Base-by-base conservation (phyloP, 2,329 filamentous ascomycete genomes). In the Phoma sp. region DNA sequence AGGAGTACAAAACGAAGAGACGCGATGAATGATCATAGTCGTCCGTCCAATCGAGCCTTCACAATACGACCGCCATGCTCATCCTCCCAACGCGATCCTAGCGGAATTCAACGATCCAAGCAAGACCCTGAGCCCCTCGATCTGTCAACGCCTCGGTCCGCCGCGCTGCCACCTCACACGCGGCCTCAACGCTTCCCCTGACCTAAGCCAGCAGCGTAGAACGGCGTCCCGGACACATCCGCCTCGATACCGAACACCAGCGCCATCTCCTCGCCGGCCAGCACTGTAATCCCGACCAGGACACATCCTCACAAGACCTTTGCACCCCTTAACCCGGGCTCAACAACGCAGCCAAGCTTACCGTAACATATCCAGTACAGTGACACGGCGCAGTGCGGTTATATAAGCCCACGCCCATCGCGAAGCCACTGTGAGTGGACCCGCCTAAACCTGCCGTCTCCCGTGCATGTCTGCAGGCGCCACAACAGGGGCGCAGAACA, bases 121-220 rank as follows among this genome's bases (percentile, higher is more conserved):
- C 33, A 45, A 36, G 40, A 55, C 36, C 51, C 45, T 45, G 36
- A 37, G 5, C 6, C 19, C 25, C 8, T 47, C 35, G 17, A 39
- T 19, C 40, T 51, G 46, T 51, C 52, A 51, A 4, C 52, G 46
- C 52, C 37, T 33, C 52, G 41, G 46, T 51, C 51, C 51, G 43
- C 31, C 29, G 43, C 36, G 33, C n/a, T 27, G 2, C 12, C 19
- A 22, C 32, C 32, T 48, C 39, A 29, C 39, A 37, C 43, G 41
- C 43, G 33, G 52, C 49, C 19, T 33, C 24, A 31, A 25, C 17
- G 21, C 15, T 37, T 25, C 32, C 51, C 52, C 47, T 50, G 47
- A 38, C 15, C 32, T 37, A 35, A 32, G 7, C 51, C 17, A 43
- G n/a, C 39, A 36, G 12, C 19, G 17, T 38, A 9, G 36, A 22